phyloP scores from a whole-genome alignment of 2,329 filamentous ascomycete genomes.

The Paracorniculantispora psalliotae region DNA sequence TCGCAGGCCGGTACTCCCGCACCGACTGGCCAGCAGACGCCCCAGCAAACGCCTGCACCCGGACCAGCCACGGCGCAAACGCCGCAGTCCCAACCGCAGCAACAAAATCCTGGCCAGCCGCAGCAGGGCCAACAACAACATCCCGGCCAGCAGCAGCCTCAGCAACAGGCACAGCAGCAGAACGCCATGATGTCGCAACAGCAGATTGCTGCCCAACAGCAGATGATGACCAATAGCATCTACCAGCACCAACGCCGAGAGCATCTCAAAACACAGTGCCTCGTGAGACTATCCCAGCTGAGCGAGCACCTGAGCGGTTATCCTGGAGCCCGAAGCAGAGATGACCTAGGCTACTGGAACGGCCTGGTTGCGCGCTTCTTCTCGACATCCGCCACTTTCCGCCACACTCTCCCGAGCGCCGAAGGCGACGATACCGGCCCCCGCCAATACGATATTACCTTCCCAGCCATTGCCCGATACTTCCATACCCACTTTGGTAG shows the following conservation, averaged over 20 bases:
- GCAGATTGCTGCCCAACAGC: conserved; percentile 29
- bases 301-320: conserved; percentile 57
- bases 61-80: conserved; percentile 23
- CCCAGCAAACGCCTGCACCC: conserved; percentile 41
- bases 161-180: conserved; percentile 32
- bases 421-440: conserved; percentile 54
- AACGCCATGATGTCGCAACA: conserved; percentile 26
- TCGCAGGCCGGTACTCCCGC: conserved; percentile 38
- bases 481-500: conserved; percentile 87
- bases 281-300: conserved; percentile 58
- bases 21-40: conserved; percentile 41
- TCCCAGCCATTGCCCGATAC: conserved; percentile 76
- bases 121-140: conserved; percentile 25
- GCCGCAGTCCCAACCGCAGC: conserved; percentile 29
- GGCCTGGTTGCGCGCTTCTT: conserved; percentile 79
- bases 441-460: conserved; percentile 84
- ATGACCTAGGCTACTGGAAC: conserved; percentile 73
- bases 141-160: conserved; percentile 24
- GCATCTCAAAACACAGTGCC: conserved; percentile 50
- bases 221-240: conserved; percentile 29
- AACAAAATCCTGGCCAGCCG: conserved; percentile 31
- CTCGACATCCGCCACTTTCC: conserved; percentile 68
- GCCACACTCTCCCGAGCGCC: conserved; percentile 58
- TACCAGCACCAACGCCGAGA: conserved; percentile 46
- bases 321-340: conserved; percentile 52